phyloP scores from a whole-genome alignment of 176 grass and related monocot species.

The Avena insularis region DNA sequence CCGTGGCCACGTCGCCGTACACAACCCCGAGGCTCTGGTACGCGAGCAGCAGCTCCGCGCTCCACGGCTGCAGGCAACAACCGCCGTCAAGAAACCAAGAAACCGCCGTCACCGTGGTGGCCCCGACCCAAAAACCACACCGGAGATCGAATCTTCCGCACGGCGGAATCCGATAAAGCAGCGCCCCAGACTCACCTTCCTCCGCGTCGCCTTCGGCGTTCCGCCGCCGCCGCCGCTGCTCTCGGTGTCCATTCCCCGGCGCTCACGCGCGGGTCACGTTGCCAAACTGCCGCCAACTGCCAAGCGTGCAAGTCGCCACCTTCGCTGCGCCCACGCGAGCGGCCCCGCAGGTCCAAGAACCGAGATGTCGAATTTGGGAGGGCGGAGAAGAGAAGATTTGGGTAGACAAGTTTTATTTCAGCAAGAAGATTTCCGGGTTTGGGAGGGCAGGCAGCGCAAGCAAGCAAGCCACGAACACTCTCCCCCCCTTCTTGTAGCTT shows the following conservation, averaged over 20 bases:
- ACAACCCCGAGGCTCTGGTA: constrained; percentile 95
- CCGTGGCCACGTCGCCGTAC: constrained; percentile 86
- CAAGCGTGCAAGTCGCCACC: constrained; percentile 24
- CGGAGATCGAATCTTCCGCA: background rate
- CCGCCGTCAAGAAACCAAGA: constrained; percentile 16
- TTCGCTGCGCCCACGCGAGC: constrained; percentile 32
- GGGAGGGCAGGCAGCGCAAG: too few species aligned
- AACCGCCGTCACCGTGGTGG: too few species aligned
- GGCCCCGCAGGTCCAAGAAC: background rate
- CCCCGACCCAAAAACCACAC: background rate
- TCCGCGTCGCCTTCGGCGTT: constrained; percentile 34
- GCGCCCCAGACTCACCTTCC: constrained; percentile 34
- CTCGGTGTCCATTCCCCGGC: constrained; percentile 42
- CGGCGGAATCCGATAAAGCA: background rate
- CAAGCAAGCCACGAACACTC: too few species aligned
- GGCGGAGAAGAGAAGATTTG: background rate
- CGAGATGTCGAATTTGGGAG: background rate
- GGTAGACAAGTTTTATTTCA: too few species aligned
- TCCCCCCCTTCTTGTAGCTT: too few species aligned
- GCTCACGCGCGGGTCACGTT: constrained; percentile 13
- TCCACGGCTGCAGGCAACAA: constrained; percentile 44
- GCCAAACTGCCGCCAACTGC: constrained; percentile 9
- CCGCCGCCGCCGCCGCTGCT: constrained; percentile 1
- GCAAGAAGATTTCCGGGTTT: too few species aligned
- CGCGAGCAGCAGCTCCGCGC: constrained; percentile 62